Evolutionary conservation across 2,329 filamentous ascomycete species (phyloP).

Genomic region (Talaromyces sp.): DNA sequence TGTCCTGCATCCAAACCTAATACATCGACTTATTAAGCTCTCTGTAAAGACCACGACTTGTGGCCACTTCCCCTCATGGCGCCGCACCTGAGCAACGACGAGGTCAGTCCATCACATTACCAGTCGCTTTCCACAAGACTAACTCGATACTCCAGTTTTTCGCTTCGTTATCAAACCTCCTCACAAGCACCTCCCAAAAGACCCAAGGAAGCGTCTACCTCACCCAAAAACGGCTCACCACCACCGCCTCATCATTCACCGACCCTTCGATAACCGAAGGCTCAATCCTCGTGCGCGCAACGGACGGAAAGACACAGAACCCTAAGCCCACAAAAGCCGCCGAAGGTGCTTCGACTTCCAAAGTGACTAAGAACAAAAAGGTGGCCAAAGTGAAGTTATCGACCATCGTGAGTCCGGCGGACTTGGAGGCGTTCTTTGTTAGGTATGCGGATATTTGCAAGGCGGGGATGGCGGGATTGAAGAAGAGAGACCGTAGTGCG

Average conservation of each 20-base stretch:
- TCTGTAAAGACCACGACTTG: not conserved
- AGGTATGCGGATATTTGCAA: slow-evolving; percentile 91
- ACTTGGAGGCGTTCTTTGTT: slow-evolving; percentile 75
- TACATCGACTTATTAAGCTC: not conserved
- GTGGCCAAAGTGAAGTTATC: slow-evolving; percentile 66
- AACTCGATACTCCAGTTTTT: slow-evolving; percentile 40
- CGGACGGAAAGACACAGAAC: slow-evolving; percentile 66
- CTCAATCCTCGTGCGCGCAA: slow-evolving; percentile 77
- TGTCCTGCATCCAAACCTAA: not conserved
- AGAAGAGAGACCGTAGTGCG: slow-evolving; percentile 81
- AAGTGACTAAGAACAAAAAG: slow-evolving; percentile 35
- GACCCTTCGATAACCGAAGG: slow-evolving; percentile 50
- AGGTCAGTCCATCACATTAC: slow-evolving; percentile 29
- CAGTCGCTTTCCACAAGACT: slow-evolving; percentile 13
- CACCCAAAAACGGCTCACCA: slow-evolving; percentile 40
- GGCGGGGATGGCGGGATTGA: slow-evolving; percentile 79
- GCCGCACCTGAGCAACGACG: slow-evolving; percentile 40
- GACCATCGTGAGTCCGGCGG: slow-evolving; percentile 73
- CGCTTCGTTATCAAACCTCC: slow-evolving; percentile 37
- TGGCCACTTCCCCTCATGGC: slow-evolving; percentile 26
- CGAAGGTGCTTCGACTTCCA: not conserved
- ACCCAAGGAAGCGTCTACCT: slow-evolving; percentile 45
- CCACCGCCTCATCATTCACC: slow-evolving; percentile 53
- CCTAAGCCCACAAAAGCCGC: slow-evolving; percentile 35
- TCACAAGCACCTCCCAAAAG: slow-evolving; percentile 38